Evolutionary conservation across 78 protist genomes (phyloP).

Genomic region (Tieghemostelium lacteum): DNA sequence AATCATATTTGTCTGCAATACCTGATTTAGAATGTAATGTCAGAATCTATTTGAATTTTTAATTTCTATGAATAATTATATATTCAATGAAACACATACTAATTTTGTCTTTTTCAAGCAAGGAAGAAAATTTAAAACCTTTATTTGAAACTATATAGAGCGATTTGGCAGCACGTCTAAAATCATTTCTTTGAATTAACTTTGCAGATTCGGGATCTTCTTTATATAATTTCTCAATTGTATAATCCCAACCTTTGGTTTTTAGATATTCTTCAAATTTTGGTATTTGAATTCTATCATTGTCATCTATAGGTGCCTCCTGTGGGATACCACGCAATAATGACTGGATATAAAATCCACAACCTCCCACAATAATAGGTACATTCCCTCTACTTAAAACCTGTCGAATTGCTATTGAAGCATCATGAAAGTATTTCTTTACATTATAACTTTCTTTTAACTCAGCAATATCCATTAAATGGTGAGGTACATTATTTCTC

Average conservation of each 20-base stretch:
- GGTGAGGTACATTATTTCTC: conserved; percentile 9
- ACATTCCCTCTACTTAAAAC: conserved; percentile 13
- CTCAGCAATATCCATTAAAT: conserved; percentile 23
- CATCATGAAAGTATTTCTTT: background rate
- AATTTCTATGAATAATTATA: no score
- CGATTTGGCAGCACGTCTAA: conserved; percentile 25
- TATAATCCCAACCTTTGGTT: background rate
- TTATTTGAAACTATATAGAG: conserved; percentile 22
- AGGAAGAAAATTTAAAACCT: conserved; percentile 21
- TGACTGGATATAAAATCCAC: conserved; percentile 51
- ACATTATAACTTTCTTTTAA: conserved; percentile 6
- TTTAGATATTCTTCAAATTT: background rate
- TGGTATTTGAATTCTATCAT: conserved; percentile 18
- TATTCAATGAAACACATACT: no score
- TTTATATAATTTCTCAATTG: background rate
- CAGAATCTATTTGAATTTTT: no score
- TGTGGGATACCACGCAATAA: conserved; percentile 16
- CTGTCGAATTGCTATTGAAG: conserved; percentile 16
- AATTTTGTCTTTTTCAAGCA: background rate
- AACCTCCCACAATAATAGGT: conserved; percentile 66
- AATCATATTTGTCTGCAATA: conserved; percentile 26
- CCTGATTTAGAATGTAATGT: no score
- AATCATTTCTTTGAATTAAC: conserved; percentile 14
- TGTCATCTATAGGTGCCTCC: background rate
- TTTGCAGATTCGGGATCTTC: conserved; percentile 50